A percentile compares a stretch with the other conserved stretches of the same genome.
Conservation (phyloP, 2,329 filamentous ascomycete species). For the Botryotinia convoluta region DNA sequence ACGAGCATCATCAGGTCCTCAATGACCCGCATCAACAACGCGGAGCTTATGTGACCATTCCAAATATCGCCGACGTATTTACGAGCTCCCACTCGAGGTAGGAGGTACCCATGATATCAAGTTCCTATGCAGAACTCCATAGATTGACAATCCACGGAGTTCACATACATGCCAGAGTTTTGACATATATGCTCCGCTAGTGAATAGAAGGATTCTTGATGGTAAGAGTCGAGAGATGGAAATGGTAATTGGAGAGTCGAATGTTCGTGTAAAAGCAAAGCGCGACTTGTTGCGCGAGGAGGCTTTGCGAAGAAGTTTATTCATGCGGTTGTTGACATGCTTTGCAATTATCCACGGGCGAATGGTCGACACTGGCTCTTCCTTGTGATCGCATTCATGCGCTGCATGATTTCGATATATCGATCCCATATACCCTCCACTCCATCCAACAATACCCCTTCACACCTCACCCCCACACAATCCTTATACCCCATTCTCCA, state of each 20-base stretch:
- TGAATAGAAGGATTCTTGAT: neutral
- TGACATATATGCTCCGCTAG: too few species aligned
- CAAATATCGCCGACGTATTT: neutral
- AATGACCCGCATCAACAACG: neutral
- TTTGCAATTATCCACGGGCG: neutral
- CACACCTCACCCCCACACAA: accelerated
- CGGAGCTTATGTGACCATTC: neutral
- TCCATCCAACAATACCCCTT: accelerated
- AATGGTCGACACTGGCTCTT: neutral
- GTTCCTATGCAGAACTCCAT: neutral
- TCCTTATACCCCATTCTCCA: neutral
- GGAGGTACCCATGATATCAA: too few species aligned
- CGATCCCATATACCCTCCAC: neutral
- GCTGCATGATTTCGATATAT: neutral
- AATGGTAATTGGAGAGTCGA: too few species aligned
- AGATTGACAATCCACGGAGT: too few species aligned
- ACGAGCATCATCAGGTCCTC: neutral
- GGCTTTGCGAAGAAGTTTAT: neutral
- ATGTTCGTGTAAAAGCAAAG: neutral
- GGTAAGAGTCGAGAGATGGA: neutral
- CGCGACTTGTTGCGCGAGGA: neutral
- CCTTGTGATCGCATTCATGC: neutral
- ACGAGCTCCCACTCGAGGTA: neutral
- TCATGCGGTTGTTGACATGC: neutral
- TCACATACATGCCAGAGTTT: neutral